Base-by-base conservation (phyloP, 148 eudicot species). In the Heliosperma pusillum region DNA sequence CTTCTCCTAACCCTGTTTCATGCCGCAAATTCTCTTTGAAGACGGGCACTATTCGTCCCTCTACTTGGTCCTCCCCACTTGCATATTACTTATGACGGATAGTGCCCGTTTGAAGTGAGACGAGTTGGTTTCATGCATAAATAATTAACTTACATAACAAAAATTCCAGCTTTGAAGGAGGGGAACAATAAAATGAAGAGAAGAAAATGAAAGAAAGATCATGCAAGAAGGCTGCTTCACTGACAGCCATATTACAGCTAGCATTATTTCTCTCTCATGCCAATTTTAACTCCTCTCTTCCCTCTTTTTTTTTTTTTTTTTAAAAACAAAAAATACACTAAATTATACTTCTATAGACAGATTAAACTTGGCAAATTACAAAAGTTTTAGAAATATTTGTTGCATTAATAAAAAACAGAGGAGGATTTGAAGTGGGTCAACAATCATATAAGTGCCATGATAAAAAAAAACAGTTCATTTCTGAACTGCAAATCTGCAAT, bases 161-260 rank as follows among this genome's bases (percentile, higher is more conserved):
- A 33, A 76, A 24, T 3, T 24, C 67, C 66, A 75, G 61, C 10
- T 24, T 25, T 26, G 58, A 52, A 44, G 68, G 26, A 76, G 42
- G 53, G 24, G 24, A 21, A 67, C 42, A 68, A 20, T 60, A 73
- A 80, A 71, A 77, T 74, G 53, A 69, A 69, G 77, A 45, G 63
- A 57, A 73, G 77, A 71, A 69, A 69, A 69, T 75, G 33, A 56
- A 57, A 73, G 77, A 71, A 69, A 81, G 91, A 89, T 91, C 97
- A 91, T 88, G 97, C 93, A 89, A 88, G 90, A 91, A 85, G 83
- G 91, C 89, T 90, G 93, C 88, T 89, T 80, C 77, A 89, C 88
- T 90, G 87, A 93, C 95, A 90, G 85, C 45, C 88, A 79, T 74
- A 77, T 83, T 85, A 83, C 96, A 90, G 98, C 98, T 93, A 77